These are phyloP conservation scores for Pouteria glomerata DNA, from an alignment of 148 eudicot species.

Conservation along the genomic window DNA sequence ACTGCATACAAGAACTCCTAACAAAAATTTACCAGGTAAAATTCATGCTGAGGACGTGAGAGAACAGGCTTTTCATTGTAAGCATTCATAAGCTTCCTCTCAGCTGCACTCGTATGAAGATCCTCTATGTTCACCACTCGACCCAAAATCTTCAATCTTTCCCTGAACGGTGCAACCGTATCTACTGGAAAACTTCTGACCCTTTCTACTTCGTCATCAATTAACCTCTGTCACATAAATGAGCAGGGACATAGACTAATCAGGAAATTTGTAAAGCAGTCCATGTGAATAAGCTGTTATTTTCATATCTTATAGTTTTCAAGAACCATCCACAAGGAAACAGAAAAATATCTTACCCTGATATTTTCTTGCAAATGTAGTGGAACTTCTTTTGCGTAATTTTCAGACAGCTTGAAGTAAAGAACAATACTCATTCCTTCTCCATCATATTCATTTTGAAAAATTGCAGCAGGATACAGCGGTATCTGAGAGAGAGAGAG, in stretches of 20 bases:
- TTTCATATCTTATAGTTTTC: background rate
- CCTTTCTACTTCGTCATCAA: constrained; percentile 75
- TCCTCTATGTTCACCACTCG: constrained; percentile 72
- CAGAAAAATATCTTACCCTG: constrained; percentile 39
- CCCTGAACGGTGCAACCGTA: constrained; percentile 60
- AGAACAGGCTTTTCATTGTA: constrained; percentile 96
- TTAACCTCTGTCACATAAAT: constrained; percentile 47
- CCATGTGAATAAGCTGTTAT: background rate
- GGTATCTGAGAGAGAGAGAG: constrained; percentile 51
- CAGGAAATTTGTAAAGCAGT: background rate
- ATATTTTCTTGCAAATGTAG: constrained; percentile 74
- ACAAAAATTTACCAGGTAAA: constrained; percentile 49
- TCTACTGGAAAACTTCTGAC: constrained; percentile 65
- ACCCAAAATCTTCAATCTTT: constrained; percentile 83
- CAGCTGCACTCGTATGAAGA: constrained; percentile 58
- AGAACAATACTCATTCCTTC: constrained; percentile 78
- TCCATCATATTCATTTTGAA: constrained; percentile 77
- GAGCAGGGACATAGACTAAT: constrained; percentile 1
- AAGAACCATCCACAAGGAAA: background rate
- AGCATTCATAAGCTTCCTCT: constrained; percentile 75
- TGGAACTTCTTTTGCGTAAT: constrained; percentile 66
- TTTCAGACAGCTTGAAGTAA: constrained; percentile 79
- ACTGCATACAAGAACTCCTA: background rate
- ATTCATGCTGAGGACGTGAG: constrained; percentile 95
- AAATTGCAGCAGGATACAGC: constrained; percentile 70